Percentiles rank a stretch among this genome's conserved stretches.
phyloP scores from a whole-genome alignment of 768 basidiomycete genomes.

The Rhizopogon rudus region DNA sequence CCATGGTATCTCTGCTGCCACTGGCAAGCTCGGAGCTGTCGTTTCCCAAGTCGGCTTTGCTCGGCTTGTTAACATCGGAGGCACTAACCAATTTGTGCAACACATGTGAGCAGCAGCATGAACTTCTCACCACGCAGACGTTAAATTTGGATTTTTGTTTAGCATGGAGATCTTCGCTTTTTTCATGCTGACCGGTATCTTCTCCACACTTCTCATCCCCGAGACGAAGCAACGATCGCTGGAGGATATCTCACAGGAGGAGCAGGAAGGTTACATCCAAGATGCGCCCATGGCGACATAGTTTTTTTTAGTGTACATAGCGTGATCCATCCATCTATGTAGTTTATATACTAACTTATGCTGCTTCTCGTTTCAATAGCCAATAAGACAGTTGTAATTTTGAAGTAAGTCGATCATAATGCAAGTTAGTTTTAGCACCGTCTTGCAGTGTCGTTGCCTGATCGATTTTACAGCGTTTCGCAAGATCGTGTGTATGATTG shows the following conservation, averaged over 20 bases:
- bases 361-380: not conserved
- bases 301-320: too few relatives aligned
- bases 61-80: slow-evolving; percentile 64
- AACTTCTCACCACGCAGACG: not conserved
- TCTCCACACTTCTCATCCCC: slow-evolving; percentile 74
- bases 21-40: slow-evolving; percentile 81
- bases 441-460: too few relatives aligned
- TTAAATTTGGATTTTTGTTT: slow-evolving; percentile 1
- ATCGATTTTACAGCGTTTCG: too few relatives aligned
- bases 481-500: too few relatives aligned
- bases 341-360: not conserved
- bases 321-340: too few relatives aligned
- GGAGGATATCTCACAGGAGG: slow-evolving; percentile 72
- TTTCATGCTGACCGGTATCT: slow-evolving; percentile 83
- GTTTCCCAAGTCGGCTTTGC: slow-evolving; percentile 75
- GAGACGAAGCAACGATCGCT: slow-evolving; percentile 68
- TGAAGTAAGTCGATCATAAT: too few relatives aligned
- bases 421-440: too few relatives aligned
- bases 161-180: slow-evolving; percentile 78
- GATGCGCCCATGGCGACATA: not conserved
- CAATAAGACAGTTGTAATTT: slow-evolving; percentile 23
- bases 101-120: slow-evolving; percentile 53
- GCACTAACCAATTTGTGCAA: slow-evolving; percentile 51
- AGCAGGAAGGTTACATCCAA: slow-evolving; percentile 54
- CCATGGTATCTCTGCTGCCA: slow-evolving; percentile 81